Evolutionary conservation across 805 yeast genomes (phyloP), one percentile per base, ranked within the genome.

Genomic region (Candida loeiensis): DNA sequence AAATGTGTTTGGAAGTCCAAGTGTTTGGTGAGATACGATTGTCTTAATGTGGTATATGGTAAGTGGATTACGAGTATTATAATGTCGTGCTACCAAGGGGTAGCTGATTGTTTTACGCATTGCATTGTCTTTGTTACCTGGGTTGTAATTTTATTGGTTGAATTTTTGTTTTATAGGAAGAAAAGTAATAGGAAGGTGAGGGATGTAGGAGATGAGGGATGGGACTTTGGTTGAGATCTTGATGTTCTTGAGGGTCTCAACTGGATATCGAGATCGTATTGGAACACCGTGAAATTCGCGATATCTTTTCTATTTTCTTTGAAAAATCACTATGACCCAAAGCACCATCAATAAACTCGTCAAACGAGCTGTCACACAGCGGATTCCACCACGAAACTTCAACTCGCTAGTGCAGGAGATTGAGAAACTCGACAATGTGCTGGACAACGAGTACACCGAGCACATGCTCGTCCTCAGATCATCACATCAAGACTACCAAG

Each of bases 401-500:
- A 43, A 51, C 4, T 43, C 53, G 3, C 49, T 67, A 13, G 56
- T 51, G 41, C 47, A 50, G 30, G 68, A 64, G 44, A 47, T 66
- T 19, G 53, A 56, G 20, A 44, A 49, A 12, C 44, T 42, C 14
- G 40, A 42, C 2, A 41, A 54, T 3, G 46, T 63, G 6, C 29
- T 48, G 4, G 55, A 56, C 13, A 44, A 50, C 15, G 63, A 65
- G 31, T 60, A 56, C 39, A 34, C 52, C 22, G 47, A 56, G n/a
- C 43, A 45, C 16, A 44, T 66, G 3, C 45, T 65, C 11, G 61
- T 59, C 27, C 43, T 56, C 11, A 21, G 19, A 30, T 22, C 17
- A 22, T 30, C 35, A 22, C 22, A 20, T 21, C 30, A 22, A 14
- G 50, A 45, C 19, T 39, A 40, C 34, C 46, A 49, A 20, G 45